Conservation (phyloP, 345 rosid species). For the Streptanthus diversifolius region DNA sequence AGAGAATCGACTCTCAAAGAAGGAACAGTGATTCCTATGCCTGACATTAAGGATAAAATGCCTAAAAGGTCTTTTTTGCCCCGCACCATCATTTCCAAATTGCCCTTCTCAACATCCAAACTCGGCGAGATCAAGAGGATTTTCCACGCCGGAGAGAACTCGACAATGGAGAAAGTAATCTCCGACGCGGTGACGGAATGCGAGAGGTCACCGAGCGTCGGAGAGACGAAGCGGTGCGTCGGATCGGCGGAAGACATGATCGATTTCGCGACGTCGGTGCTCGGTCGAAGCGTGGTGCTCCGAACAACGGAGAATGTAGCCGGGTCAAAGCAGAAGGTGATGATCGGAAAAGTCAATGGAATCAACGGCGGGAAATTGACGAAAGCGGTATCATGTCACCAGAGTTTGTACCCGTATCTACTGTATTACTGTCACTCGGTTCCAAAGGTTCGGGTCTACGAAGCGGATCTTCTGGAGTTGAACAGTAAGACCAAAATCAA, state of each 20-base stretch:
- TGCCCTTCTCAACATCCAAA: conserved; percentile 56
- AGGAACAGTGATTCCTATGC: conserved; percentile 73
- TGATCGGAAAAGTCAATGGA: conserved; percentile 56
- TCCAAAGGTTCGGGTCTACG: conserved; percentile 73
- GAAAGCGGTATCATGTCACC: conserved; percentile 78
- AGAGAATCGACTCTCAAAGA: conserved; percentile 51
- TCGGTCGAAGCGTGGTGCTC: conserved; percentile 51
- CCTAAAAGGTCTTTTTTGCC: conserved; percentile 85
- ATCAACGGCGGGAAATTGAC: conserved; percentile 67
- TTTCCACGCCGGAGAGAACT: conserved; percentile 61
- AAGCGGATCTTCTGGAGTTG: conserved; percentile 59
- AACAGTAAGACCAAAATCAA: conserved; percentile 48
- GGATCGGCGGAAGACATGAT: conserved; percentile 78
- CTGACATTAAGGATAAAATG: conserved; percentile 81
- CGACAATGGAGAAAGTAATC: conserved; percentile 54
- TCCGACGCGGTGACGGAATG: conserved; percentile 53
- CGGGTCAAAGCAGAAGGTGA: conserved; percentile 51
- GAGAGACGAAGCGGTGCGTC: conserved; percentile 77
- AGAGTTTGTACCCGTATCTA: conserved; percentile 66
- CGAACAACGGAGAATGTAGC: conserved; percentile 52
- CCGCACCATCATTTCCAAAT: conserved; percentile 47
- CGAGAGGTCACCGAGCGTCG: conserved; percentile 60
- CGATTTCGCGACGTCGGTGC: conserved; percentile 62
- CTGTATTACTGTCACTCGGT: conserved; percentile 84
- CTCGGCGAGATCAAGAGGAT: conserved; percentile 42